Conservation (phyloP, 352 stramenopile genomes). For the Peronospora destructor region DNA sequence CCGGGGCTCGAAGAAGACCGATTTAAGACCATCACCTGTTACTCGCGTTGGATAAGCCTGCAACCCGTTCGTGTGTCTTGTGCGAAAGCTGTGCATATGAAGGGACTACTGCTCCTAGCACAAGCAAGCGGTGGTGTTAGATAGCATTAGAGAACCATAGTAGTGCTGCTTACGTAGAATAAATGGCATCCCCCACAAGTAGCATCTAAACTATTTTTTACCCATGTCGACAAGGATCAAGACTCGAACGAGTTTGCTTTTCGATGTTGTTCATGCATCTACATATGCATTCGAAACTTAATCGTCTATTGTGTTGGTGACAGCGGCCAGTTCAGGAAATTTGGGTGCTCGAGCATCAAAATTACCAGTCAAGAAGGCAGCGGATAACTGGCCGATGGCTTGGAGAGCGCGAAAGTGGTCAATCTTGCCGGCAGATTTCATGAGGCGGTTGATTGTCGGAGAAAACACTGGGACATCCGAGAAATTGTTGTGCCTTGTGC, state of each 20-base stretch:
- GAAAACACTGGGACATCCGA: slow-evolving; percentile 64
- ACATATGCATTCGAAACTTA: neutral
- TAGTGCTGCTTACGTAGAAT: slow-evolving; percentile 18
- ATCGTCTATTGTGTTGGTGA: slow-evolving; percentile 12
- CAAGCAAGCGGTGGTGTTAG: neutral
- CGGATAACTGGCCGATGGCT: slow-evolving; percentile 38
- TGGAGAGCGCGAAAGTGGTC: slow-evolving; percentile 38
- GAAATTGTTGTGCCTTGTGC: slow-evolving; percentile 66
- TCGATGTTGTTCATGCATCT: neutral
- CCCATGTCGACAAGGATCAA: too few species aligned
- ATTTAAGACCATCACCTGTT: slow-evolving; percentile 19
- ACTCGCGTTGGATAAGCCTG: slow-evolving; percentile 27
- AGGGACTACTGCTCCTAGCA: neutral
- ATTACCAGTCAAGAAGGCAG: slow-evolving; percentile 35
- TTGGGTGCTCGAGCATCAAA: slow-evolving; percentile 24
- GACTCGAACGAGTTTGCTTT: too few species aligned
- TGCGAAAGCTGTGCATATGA: slow-evolving; percentile 1
- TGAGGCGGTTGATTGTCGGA: slow-evolving; percentile 39
- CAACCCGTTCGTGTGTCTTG: slow-evolving; percentile 1
- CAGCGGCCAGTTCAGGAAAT: slow-evolving; percentile 32
- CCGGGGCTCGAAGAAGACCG: slow-evolving; percentile 21
- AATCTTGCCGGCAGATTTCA: slow-evolving; percentile 46
- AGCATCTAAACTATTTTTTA: neutral
- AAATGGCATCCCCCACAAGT: slow-evolving; percentile 3
- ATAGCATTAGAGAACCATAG: slow-evolving; percentile 7